These are phyloP conservation scores for Botrytis aclada DNA, from an alignment of 2,329 filamentous ascomycete genomes.

Conservation along the genomic window DNA sequence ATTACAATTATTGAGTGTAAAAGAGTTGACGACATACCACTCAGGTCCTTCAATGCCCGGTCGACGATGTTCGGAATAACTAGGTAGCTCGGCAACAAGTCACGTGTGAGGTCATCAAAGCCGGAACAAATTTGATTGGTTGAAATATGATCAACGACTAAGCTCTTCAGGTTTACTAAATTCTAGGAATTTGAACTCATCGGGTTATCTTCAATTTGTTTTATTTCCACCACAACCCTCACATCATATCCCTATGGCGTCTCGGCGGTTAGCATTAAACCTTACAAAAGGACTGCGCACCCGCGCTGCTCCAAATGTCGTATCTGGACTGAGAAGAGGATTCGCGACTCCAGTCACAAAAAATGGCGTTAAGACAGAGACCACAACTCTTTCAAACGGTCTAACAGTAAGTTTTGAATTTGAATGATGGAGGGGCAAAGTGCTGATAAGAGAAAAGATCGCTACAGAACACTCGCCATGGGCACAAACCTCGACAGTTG, in stretches of 20 bases:
- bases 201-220: conserved; percentile 26
- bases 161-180: conserved; percentile 21
- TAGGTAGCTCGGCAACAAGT: conserved; percentile 19
- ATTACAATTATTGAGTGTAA: conserved; percentile 16
- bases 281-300: conserved; percentile 86
- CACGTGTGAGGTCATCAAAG: conserved; percentile 19
- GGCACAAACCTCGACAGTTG: conserved; percentile 96
- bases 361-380: conserved; percentile 79
- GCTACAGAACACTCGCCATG: conserved; percentile 97
- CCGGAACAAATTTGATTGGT: conserved; percentile 18
- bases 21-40: conserved; percentile 13
- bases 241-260: conserved; percentile 66
- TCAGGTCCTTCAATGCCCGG: conserved; percentile 14
- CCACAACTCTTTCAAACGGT: conserved; percentile 94
- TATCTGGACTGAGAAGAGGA: conserved; percentile 75
- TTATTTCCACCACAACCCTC: conserved; percentile 24
- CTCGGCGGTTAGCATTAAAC: conserved; percentile 94
- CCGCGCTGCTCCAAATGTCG: conserved; percentile 77
- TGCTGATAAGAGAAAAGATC: conserved; percentile 59
- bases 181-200: conserved; percentile 20
- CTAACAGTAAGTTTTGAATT: conserved; percentile 66
- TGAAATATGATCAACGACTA: conserved; percentile 18
- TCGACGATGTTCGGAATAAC: conserved; percentile 20
- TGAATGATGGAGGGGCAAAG: conserved; percentile 8
- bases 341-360: conserved; percentile 79